Percentiles rank a stretch among this genome's conserved stretches.
Conservation (phyloP, 2,329 filamentous ascomycete genomes). For the Fusarium begoniae region DNA sequence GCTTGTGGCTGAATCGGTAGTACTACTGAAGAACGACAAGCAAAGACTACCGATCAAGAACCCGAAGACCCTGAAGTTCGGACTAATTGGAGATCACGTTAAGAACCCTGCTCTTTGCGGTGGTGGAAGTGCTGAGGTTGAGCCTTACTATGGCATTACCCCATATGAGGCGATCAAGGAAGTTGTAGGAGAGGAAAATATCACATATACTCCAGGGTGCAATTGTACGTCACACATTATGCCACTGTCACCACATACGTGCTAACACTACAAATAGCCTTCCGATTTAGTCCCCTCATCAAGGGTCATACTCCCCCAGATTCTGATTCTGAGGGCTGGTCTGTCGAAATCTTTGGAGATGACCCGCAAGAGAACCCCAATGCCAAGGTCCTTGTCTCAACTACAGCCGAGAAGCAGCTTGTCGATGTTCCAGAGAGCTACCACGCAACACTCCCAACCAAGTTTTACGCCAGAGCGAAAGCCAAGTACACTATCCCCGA, state of each 20-base stretch:
- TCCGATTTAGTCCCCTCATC: constrained; percentile 27
- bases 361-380: neutral
- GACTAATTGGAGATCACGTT: constrained; percentile 52
- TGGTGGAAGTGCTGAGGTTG: constrained; percentile 48
- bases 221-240: constrained; percentile 6
- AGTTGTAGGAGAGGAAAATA: constrained; percentile 27
- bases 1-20: constrained; percentile 17
- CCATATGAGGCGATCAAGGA: constrained; percentile 46
- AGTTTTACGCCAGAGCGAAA: constrained; percentile 25
- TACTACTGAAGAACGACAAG: constrained; percentile 18
- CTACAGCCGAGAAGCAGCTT: constrained; percentile 26
- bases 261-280: neutral
- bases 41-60: constrained; percentile 19
- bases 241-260: rapidly evolving
- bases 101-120: constrained; percentile 46
- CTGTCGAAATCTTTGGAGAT: constrained; percentile 26
- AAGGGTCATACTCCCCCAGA: constrained; percentile 11
- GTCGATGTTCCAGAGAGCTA: constrained; percentile 32
- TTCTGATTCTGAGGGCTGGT: constrained; percentile 16
- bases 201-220: constrained; percentile 33
- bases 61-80: constrained; percentile 45
- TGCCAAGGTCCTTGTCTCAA: neutral
- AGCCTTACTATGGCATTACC: constrained; percentile 47
- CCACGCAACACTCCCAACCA: constrained; percentile 19
- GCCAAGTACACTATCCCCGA: constrained; percentile 9